Percentiles rank a stretch among this genome's conserved stretches.
Conservation (phyloP, 352 stramenopile genomes). For the Globisporangium mamillatum region DNA sequence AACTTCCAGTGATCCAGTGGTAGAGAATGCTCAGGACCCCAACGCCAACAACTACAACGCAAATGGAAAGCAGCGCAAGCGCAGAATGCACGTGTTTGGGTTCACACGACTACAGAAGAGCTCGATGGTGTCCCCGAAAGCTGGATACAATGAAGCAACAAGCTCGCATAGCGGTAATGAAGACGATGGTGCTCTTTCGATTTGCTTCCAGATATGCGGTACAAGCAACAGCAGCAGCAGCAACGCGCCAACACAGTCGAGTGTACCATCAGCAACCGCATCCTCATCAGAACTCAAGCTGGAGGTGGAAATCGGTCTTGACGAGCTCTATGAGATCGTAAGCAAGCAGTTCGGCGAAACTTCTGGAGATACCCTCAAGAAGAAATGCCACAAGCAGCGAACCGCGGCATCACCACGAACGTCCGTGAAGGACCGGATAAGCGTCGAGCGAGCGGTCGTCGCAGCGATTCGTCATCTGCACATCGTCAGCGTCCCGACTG, state of each 20-base stretch:
- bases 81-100: conserved; percentile 34
- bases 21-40: background rate
- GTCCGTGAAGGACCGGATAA: conserved; percentile 16
- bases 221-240: background rate
- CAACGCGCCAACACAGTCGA: background rate
- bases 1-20: background rate
- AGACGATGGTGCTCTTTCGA: conserved; percentile 14
- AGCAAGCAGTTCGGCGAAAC: background rate
- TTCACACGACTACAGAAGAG: conserved; percentile 25
- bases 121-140: background rate
- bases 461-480: conserved; percentile 38
- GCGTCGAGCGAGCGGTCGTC: conserved; percentile 32
- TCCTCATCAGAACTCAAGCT: conserved; percentile 14
- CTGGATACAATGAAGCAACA: background rate
- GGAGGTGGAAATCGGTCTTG: conserved; percentile 25
- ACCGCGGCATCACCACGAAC: background rate
- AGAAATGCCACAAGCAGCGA: conserved; percentile 4
- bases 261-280: background rate
- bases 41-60: background rate
- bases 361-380: background rate
- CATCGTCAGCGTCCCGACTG: conserved; percentile 33
- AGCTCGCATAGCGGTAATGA: background rate
- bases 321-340: conserved; percentile 31
- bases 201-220: conserved; percentile 36
- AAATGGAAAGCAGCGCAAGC: conserved; percentile 10